Percentiles rank a stretch among this genome's conserved stretches.
Conservation (phyloP, 257 asterid species). For the Leptodermis oblonga region DNA sequence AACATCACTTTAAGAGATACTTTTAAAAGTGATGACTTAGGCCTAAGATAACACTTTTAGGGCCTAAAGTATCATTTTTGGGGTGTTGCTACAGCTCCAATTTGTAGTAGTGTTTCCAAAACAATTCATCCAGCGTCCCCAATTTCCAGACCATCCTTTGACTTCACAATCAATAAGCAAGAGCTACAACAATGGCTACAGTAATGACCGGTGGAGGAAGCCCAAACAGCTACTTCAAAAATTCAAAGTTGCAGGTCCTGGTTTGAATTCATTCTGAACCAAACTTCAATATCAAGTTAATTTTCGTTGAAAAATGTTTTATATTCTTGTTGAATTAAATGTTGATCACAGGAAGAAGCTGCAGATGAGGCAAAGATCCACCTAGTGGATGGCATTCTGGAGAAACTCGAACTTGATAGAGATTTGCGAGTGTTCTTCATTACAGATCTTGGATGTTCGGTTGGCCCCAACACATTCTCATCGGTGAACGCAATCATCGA, state of each 20-base stretch:
- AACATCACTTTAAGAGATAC: too few species aligned
- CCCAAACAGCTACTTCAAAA: constrained; percentile 6
- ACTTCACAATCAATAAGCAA: too few species aligned
- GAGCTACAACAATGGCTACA: background rate
- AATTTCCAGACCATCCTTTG: too few species aligned
- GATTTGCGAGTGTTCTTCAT: constrained; percentile 6
- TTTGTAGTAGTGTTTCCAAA: too few species aligned
- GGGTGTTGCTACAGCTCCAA: too few species aligned
- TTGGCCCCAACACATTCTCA: constrained; percentile 47
- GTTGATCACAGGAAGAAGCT: background rate
- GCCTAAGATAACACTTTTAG: too few species aligned
- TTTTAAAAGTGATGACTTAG: too few species aligned
- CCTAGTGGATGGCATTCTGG: background rate
- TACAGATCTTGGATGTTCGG: constrained; percentile 55
- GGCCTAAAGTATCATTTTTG: too few species aligned
- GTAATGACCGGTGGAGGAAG: constrained; percentile 7
- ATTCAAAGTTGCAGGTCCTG: constrained; percentile 2
- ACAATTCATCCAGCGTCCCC: too few species aligned
- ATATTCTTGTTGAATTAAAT: background rate
- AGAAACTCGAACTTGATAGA: background rate
- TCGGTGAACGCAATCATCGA: constrained; percentile 33
- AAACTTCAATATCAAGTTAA: too few species aligned
- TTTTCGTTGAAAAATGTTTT: background rate
- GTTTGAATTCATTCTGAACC: background rate
- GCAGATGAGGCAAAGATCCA: background rate